Percentiles rank a stretch among this genome's conserved stretches.
phyloP scores from a whole-genome alignment of 2,329 filamentous ascomycete species.

The Colletotrichum kahawae region DNA sequence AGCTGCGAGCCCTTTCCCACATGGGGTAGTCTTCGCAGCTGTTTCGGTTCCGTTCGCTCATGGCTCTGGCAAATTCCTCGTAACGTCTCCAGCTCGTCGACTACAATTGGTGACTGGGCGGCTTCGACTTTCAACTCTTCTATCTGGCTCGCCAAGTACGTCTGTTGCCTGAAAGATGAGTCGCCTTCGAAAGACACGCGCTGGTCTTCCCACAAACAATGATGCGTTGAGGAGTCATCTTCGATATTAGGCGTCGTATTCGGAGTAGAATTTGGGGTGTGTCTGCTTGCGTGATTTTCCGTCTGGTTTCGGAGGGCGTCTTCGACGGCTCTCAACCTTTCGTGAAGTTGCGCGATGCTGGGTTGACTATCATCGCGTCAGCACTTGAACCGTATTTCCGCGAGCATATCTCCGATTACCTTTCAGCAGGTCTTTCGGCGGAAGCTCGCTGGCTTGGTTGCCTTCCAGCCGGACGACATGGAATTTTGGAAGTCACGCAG shows the following conservation, averaged over 20 bases:
- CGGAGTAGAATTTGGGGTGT: conserved; percentile 9
- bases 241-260: background rate
- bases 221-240: background rate
- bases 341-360: conserved; percentile 13
- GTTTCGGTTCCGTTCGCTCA: background rate
- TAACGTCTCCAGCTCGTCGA: conserved; percentile 6
- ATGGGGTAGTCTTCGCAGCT: background rate
- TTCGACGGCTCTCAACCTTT: conserved; percentile 17
- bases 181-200: conserved; percentile 15
- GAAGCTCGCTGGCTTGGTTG: background rate
- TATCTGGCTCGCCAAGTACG: conserved; percentile 16
- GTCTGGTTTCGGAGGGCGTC: conserved; percentile 5
- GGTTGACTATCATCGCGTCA: background rate
- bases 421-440: background rate
- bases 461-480: conserved; percentile 20
- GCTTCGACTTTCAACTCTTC: conserved; percentile 4
- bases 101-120: background rate
- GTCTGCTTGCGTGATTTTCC: background rate
- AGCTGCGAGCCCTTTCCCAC: background rate
- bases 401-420: background rate
- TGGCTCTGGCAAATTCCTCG: conserved; percentile 1
- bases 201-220: background rate
- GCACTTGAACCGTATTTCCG: background rate
- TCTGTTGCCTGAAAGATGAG: conserved; percentile 20
- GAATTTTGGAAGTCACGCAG: conserved; percentile 25